Evolutionary conservation across 2,329 filamentous ascomycete genomes (phyloP), one percentile per base, ranked within the genome.

Genomic region (Thermoascus crustaceus): DNA sequence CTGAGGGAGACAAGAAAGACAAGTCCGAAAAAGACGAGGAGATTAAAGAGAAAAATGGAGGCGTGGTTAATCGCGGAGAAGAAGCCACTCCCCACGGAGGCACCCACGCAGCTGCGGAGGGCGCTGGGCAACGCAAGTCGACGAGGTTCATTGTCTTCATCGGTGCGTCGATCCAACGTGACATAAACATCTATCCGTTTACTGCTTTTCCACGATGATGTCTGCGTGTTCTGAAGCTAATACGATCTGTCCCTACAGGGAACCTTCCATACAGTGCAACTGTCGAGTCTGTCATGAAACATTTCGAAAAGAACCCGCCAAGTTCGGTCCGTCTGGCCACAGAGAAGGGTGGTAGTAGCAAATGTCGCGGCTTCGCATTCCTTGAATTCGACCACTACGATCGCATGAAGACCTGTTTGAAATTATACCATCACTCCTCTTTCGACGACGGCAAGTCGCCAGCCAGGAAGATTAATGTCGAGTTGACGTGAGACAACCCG

Each of bases 191-290:
- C 13, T 16, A n/a, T 30, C 7, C 10, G 21, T 11, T 21, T 32
- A 24, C n/a, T 23, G 20, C 26, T 13, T 21, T 10, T 9, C 27
- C 8, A 13, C 9, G n/a, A 24, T 10, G 4, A n/a, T 10, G 21
- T 38, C 43, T 37, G 39, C 37, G 30, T 43, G 26, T 11, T 29
- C 35, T 22, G 17, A 32, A 23, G 37, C 7, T 35, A 30, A 37
- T 43, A 40, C 41, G 44, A 38, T 20, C 16, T 46, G 21, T 45
- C 52, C 13, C 43, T 40, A 11, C 47, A 75, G 85, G 89, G 58
- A 95, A 95, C 66, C 80, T 96, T 4, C 89, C 89, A 32, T 95
- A 78, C 73, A 79, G 73, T 42, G 84, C 86, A 25, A 94, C 82
- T 3, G 71, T 73, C 34, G 75, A 75, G 32, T 71, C 77, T 26